Evolutionary conservation across 2,329 filamentous ascomycete genomes (phyloP), one percentile per base, ranked within the genome.

Genomic region (Aspergillus ochraceus): DNA sequence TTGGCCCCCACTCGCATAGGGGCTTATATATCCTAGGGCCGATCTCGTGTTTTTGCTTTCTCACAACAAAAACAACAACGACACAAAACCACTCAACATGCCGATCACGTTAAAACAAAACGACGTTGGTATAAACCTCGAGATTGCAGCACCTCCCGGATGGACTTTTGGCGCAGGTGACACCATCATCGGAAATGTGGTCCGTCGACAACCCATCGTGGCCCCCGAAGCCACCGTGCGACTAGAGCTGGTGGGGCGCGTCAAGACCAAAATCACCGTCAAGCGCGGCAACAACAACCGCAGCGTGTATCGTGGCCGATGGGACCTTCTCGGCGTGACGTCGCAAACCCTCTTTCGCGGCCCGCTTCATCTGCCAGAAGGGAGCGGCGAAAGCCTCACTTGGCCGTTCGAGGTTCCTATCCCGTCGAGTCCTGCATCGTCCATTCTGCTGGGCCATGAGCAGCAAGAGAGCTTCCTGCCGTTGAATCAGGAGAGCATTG

Each of bases 331-430:
- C 12, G 11, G 45, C 4, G 24, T 36, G 12, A 39, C 11, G 2
- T 55, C 54, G 36, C 24, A 55, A 14, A 42, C 56, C 32, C 24
- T 68, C 45, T 61, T 57, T 20, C 36, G 46, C 1, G 66, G 66
- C 17, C 66, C 66, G 2, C 14, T 68, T 36, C 64, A 68, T 53
- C 54, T 64, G 12, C 49, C 59, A 6, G 49, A 60, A 10, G 42
- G 49, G 14, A 60, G 55, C 22, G 36, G 53, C 9, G 49, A 62
- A 12, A 11, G 32, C 17, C 54, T 65, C 3, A 58, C 32, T 4
- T 67, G 65, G 66, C 60, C 66, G 6, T 61, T 68, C 39, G 45
- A 49, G 3, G 29, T 68, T 2, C n/a, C 39, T 0, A 64, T 68
- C 32, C 66, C 66, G 3, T 45, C 50, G 19, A n/a, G 49, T 3